Evolutionary conservation across 1,139 yeast genomes (phyloP).

Genomic region (Lodderomyces theae): DNA sequence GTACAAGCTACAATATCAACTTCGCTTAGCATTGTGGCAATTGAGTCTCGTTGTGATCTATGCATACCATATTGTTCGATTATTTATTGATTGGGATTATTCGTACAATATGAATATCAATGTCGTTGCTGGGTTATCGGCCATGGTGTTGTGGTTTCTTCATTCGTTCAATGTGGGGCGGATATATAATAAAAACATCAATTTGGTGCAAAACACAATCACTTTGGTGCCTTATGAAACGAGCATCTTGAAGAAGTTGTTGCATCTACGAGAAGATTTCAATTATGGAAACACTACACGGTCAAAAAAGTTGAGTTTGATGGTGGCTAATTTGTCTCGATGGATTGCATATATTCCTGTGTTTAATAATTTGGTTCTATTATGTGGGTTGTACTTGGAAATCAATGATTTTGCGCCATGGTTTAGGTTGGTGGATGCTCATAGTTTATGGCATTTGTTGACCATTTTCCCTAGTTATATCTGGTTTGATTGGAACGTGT

Average conservation of each 20-base stretch:
- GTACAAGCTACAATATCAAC: conserved; percentile 15
- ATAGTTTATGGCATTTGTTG: conserved; percentile 44
- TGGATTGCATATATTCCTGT: conserved; percentile 38
- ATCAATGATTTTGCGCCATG: conserved; percentile 38
- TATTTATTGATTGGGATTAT: conserved; percentile 39
- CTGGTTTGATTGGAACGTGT: conserved; percentile 52
- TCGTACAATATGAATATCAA: conserved; percentile 37
- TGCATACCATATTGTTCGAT: conserved; percentile 28
- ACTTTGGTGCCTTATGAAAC: conserved; percentile 43
- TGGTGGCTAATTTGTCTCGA: not conserved
- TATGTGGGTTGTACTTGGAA: conserved; percentile 38
- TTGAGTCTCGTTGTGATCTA: conserved; percentile 19
- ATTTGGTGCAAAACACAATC: conserved; percentile 35
- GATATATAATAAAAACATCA: conserved; percentile 21
- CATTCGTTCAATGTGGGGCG: conserved; percentile 27
- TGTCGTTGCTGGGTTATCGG: conserved; percentile 29
- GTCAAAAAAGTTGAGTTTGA: not conserved
- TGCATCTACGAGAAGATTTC: conserved; percentile 24
- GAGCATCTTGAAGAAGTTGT: conserved; percentile 32
- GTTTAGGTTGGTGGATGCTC: conserved; percentile 37
- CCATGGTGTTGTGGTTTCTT: conserved; percentile 35
- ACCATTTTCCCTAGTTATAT: conserved; percentile 43
- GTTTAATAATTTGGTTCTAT: conserved; percentile 32
- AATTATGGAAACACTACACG: not conserved
- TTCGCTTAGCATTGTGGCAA: conserved; percentile 13